Percentiles rank a stretch among this genome's conserved stretches.
phyloP scores from a whole-genome alignment of 495 filamentous ascomycete species.

The Neurospora africana region DNA sequence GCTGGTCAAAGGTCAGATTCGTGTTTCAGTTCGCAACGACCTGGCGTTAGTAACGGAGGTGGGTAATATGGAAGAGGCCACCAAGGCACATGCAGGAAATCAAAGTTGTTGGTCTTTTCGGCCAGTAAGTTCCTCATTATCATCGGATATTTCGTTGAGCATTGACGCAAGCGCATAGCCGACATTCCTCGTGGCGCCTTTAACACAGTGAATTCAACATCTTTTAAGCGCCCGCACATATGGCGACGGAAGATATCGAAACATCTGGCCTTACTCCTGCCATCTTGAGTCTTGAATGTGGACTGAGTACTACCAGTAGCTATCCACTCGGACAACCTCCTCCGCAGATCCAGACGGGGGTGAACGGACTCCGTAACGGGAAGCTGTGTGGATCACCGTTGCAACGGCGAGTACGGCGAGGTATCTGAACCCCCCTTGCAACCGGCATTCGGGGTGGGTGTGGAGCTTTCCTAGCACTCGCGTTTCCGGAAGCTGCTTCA shows the following conservation, averaged over 20 bases:
- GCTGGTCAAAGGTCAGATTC: neutral
- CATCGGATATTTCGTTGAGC: neutral
- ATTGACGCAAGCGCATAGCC: neutral
- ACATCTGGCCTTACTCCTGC: neutral
- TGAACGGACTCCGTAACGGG: neutral
- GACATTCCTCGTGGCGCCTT: neutral
- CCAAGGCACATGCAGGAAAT: neutral
- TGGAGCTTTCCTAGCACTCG: neutral
- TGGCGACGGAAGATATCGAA: neutral
- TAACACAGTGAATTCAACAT: neutral
- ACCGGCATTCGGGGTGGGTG: neutral
- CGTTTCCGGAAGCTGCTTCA: neutral
- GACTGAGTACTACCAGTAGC: neutral
- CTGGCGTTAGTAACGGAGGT: neutral
- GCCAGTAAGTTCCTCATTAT: neutral
- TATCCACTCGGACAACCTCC: neutral
- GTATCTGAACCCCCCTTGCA: neutral
- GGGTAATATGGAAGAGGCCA: neutral
- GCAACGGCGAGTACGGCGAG: neutral
- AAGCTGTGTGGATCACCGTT: neutral
- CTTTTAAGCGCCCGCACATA: neutral
- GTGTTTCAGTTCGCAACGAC: neutral
- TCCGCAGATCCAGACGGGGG: neutral
- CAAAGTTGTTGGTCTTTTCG: neutral
- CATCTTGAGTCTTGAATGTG: neutral